Conservation (phyloP, 768 basidiomycete genomes). For the Termitomyces sp. region DNA sequence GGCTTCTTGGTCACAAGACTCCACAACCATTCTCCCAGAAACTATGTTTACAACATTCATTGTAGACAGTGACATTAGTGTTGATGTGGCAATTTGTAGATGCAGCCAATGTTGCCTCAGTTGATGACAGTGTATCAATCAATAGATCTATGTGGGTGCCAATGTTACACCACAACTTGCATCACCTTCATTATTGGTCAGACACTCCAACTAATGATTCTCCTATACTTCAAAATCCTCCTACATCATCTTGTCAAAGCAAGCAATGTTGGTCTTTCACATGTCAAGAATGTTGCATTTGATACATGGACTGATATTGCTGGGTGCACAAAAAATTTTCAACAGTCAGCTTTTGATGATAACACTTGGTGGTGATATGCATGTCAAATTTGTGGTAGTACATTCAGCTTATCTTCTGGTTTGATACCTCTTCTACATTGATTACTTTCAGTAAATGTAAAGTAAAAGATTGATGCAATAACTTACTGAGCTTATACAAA, state of each 20-base stretch:
- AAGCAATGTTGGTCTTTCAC: background rate
- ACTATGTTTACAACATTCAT: background rate
- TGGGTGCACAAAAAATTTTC: constrained; percentile 10
- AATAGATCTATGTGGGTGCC: too few relatives aligned
- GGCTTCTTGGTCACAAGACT: background rate
- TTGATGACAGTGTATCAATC: too few relatives aligned
- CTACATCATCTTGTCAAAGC: constrained; percentile 1
- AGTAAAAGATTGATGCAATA: too few relatives aligned
- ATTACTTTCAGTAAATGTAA: too few relatives aligned
- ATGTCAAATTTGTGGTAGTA: constrained; percentile 13
- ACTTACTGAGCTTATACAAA: background rate
- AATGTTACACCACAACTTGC: too few relatives aligned
- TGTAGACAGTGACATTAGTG: too few relatives aligned
- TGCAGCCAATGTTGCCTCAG: too few relatives aligned
- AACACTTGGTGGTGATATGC: constrained; percentile 8
- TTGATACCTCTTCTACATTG: constrained; percentile 7
- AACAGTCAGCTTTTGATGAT: constrained; percentile 17
- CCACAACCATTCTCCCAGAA: background rate
- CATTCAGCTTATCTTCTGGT: constrained; percentile 8
- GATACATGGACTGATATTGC: constrained; percentile 2
- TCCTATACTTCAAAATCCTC: background rate
- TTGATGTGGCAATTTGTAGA: too few relatives aligned
- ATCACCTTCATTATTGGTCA: background rate
- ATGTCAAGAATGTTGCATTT: constrained; percentile 5
- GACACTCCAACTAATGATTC: too few relatives aligned